These are phyloP conservation scores for Cnidoscolus chayamansa DNA, from an alignment of 441 rosid species.

Conservation along the genomic window DNA sequence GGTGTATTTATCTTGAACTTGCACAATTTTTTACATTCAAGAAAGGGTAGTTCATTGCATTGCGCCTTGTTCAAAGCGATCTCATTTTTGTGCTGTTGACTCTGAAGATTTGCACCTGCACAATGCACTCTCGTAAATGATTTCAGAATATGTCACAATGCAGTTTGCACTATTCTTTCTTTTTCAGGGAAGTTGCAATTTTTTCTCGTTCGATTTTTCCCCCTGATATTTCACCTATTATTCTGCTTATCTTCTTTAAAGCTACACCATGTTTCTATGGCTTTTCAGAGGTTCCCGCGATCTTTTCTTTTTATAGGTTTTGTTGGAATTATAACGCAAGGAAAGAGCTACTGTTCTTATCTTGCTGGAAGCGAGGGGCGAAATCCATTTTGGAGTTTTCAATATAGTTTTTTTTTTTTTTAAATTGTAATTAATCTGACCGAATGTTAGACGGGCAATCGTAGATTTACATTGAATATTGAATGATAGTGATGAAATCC, in stretches of 20 bases:
- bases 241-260: conserved; percentile 4
- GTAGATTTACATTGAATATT: too few species aligned
- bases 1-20: conserved; percentile 28
- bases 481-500: too few species aligned
- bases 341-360: not conserved
- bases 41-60: conserved; percentile 20
- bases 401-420: not conserved
- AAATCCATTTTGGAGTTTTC: not conserved
- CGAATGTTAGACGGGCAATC: too few species aligned
- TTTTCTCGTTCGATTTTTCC: too few species aligned
- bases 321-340: not conserved
- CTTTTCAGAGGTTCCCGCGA: not conserved
- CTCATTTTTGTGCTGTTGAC: conserved; percentile 1
- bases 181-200: not conserved
- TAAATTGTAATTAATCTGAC: too few species aligned
- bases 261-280: not conserved
- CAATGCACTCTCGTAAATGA: conserved; percentile 8
- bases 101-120: conserved; percentile 1
- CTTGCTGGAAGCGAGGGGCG: not conserved
- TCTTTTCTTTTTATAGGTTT: not conserved
- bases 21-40: conserved; percentile 12
- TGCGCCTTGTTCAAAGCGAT: conserved; percentile 20
- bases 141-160: conserved; percentile 2
- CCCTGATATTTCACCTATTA: not conserved
- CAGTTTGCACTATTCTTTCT: not conserved